Percentiles rank a stretch among this genome's conserved stretches.
phyloP scores from a whole-genome alignment of 208 protist genomes.

The Trypanosoma mega region DNA sequence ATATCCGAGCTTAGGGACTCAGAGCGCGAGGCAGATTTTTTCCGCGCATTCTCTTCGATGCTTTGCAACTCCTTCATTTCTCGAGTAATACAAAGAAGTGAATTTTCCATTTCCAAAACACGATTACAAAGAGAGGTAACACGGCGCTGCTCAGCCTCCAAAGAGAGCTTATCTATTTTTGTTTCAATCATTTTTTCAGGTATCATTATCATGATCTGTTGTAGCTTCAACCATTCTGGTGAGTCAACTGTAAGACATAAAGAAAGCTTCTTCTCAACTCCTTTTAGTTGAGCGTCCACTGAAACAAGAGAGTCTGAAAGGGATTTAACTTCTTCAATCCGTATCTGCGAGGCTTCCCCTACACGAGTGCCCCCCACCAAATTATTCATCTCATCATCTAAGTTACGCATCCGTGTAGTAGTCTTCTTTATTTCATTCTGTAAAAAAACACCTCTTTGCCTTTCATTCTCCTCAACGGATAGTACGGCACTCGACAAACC shows the following conservation, averaged over 20 bases:
- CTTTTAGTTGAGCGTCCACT: neutral
- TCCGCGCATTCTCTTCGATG: too few relatives aligned
- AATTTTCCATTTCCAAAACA: too few relatives aligned
- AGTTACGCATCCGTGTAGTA: neutral
- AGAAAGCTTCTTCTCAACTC: neutral
- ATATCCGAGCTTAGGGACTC: too few relatives aligned
- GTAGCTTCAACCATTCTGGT: constrained; percentile 6
- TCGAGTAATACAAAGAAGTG: too few relatives aligned
- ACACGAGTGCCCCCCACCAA: neutral
- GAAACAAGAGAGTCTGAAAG: constrained; percentile 7
- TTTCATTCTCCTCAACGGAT: neutral
- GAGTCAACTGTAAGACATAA: constrained; percentile 10
- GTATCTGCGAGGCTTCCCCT: neutral
- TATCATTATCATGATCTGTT: too few relatives aligned
- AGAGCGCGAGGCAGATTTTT: too few relatives aligned
- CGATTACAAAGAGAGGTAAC: too few relatives aligned
- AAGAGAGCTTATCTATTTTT: too few relatives aligned
- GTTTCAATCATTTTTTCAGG: too few relatives aligned
- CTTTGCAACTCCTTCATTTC: too few relatives aligned
- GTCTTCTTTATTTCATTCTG: constrained; percentile 13
- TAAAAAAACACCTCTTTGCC: constrained; percentile 1
- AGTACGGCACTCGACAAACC: neutral
- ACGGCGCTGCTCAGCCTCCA: too few relatives aligned
- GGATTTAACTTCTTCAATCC: neutral
- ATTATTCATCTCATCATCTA: constrained; percentile 4